Conservation (phyloP, 1,284 basidiomycete genomes). For the Mycosarcoma maydis region DNA sequence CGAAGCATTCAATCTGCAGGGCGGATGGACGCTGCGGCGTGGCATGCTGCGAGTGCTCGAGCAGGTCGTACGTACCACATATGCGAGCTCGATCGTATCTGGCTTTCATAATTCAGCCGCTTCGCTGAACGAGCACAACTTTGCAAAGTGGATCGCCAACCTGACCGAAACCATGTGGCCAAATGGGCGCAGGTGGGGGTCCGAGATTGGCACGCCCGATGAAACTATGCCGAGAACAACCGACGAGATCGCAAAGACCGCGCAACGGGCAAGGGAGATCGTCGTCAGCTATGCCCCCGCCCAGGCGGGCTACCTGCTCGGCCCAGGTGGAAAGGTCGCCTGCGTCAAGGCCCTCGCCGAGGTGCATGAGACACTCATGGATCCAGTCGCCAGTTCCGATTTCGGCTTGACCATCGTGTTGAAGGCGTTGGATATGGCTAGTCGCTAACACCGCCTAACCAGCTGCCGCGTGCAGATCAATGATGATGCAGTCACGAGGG, state of each 20-base stretch:
- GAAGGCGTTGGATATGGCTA: conserved; percentile 55
- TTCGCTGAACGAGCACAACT: conserved; percentile 47
- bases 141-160: conserved; percentile 54
- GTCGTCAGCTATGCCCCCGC: conserved; percentile 63
- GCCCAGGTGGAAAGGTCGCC: conserved; percentile 59
- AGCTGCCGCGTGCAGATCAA: no score
- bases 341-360: conserved; percentile 57
- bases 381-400: conserved; percentile 50
- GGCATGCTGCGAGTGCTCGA: conserved; percentile 66
- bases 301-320: conserved; percentile 61
- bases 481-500: background rate
- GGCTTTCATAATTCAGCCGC: conserved; percentile 58
- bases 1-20: conserved; percentile 66
- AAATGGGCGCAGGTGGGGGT: conserved; percentile 33
- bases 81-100: conserved; percentile 57
- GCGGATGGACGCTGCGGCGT: conserved; percentile 64
- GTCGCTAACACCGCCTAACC: conserved; percentile 18
- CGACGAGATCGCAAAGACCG: conserved; percentile 49
- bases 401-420: conserved; percentile 52
- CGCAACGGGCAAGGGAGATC: conserved; percentile 53
- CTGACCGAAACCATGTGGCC: conserved; percentile 63
- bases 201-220: conserved; percentile 21
- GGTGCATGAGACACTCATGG: conserved; percentile 56
- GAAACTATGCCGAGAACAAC: conserved; percentile 24
- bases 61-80: conserved; percentile 64